These are phyloP conservation scores for Alternaria tenuissima DNA, from an alignment of 2,329 filamentous ascomycete species.

Conservation along the genomic window DNA sequence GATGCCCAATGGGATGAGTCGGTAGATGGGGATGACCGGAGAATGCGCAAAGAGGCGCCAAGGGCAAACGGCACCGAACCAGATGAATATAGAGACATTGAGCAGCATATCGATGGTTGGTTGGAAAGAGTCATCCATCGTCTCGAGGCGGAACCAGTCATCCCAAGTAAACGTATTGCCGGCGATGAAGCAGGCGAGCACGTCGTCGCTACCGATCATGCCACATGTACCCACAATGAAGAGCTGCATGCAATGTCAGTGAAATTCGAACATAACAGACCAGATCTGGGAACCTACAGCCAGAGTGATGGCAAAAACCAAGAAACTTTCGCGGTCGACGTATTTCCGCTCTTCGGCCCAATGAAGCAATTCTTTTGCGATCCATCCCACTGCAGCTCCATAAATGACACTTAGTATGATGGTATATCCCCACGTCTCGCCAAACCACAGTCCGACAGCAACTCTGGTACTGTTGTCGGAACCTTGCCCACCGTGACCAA, in stretches of 20 bases:
- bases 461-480: conserved; percentile 62
- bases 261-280: not conserved
- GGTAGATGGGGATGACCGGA: conserved; percentile 74
- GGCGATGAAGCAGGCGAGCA: conserved; percentile 90
- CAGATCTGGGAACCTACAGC: conserved; percentile 61
- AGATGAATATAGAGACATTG: conserved; percentile 87
- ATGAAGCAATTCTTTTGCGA: conserved; percentile 82
- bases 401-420: conserved; percentile 82
- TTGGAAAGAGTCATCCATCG: conserved; percentile 88
- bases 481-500: conserved; percentile 64
- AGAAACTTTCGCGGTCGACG: conserved; percentile 85
- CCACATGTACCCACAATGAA: conserved; percentile 90
- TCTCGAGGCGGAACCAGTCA: conserved; percentile 92
- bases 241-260: conserved; percentile 55
- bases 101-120: conserved; percentile 95
- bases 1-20: conserved; percentile 76
- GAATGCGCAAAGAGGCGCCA: conserved; percentile 77
- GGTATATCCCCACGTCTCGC: conserved; percentile 83
- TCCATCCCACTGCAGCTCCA: conserved; percentile 78
- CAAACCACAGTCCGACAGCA: conserved; percentile 83
- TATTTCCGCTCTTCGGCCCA: conserved; percentile 83
- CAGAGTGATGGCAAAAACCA: conserved; percentile 85
- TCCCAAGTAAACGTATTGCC: conserved; percentile 93
- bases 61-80: conserved; percentile 76
- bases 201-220: conserved; percentile 86